A percentile compares a stretch with the other conserved stretches of the same genome.
phyloP scores from a whole-genome alignment of 148 eudicot species.

The Silene conica region DNA sequence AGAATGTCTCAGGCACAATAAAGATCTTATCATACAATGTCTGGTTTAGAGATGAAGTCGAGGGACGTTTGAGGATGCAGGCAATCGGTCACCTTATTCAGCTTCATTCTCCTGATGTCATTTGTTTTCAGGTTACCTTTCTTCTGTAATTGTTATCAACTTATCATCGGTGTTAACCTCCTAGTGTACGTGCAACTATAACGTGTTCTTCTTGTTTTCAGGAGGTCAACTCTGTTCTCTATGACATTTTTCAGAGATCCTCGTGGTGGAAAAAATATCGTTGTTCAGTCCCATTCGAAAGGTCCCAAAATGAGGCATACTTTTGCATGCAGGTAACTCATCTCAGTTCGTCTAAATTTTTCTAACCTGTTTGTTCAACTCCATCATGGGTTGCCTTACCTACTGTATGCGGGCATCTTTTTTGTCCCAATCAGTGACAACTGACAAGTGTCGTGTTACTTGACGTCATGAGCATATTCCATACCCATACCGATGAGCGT shows the following conservation, averaged over 20 bases:
- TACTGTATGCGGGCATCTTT: too few species aligned
- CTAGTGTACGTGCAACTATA: not conserved
- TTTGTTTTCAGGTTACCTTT: conserved; percentile 79
- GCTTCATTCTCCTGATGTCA: conserved; percentile 76
- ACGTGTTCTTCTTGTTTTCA: conserved; percentile 24
- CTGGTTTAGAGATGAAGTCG: conserved; percentile 89
- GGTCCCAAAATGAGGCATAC: conserved; percentile 42
- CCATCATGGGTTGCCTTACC: too few species aligned
- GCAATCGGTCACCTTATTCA: conserved; percentile 81
- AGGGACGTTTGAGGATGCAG: conserved; percentile 72
- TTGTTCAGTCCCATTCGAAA: conserved; percentile 55
- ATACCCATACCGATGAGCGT: too few species aligned
- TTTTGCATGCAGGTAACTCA: conserved; percentile 88
- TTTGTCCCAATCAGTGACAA: too few species aligned
- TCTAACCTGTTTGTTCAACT: not conserved
- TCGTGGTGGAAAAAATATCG: conserved; percentile 76
- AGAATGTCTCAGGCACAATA: conserved; percentile 27
- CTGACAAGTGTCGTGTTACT: too few species aligned
- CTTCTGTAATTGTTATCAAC: not conserved
- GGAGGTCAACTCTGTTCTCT: conserved; percentile 85
- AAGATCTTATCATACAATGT: conserved; percentile 86
- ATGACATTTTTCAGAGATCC: conserved; percentile 51
- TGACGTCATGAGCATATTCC: too few species aligned
- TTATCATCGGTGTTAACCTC: not conserved
- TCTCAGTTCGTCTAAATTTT: not conserved